Percentiles rank a stretch among this genome's conserved stretches.
These are phyloP conservation scores for Exidia glandulosa DNA, from an alignment of 768 basidiomycete genomes.

Conservation along the genomic window DNA sequence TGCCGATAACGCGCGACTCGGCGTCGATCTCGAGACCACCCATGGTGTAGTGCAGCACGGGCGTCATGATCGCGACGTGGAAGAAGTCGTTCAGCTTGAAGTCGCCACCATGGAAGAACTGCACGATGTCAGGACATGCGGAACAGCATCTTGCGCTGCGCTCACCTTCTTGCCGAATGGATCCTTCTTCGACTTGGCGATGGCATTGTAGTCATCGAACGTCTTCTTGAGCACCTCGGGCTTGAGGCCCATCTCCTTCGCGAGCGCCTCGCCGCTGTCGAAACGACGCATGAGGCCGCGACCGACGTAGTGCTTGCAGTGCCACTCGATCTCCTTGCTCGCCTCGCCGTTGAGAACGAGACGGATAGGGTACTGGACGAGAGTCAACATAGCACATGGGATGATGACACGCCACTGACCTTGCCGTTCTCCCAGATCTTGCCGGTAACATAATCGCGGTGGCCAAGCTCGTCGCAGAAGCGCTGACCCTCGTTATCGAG, in stretches of 20 bases:
- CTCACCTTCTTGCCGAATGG: constrained; percentile 99
- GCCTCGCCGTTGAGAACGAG: constrained; percentile 85
- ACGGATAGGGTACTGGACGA: constrained; percentile 72
- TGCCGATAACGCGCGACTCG: constrained; percentile 71
- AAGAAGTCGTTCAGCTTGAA: constrained; percentile 85
- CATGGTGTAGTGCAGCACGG: constrained; percentile 98
- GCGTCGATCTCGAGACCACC: constrained; percentile 92
- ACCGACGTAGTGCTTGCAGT: constrained; percentile 97
- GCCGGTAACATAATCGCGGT: constrained; percentile 88
- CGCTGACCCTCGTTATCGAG: constrained; percentile 85
- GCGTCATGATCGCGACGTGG: constrained; percentile 95
- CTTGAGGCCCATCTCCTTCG: constrained; percentile 86
- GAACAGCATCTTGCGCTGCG: background rate
- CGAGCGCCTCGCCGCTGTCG: constrained; percentile 75
- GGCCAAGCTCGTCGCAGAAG: constrained; percentile 93
- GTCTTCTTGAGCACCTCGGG: constrained; percentile 78
- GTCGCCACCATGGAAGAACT: constrained; percentile 71
- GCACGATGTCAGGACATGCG: background rate
- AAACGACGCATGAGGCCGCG: constrained; percentile 96
- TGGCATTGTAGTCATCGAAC: constrained; percentile 80
- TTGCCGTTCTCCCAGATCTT: constrained; percentile 97
- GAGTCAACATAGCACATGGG: background rate
- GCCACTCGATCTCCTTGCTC: constrained; percentile 95
- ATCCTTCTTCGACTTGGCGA: constrained; percentile 74
- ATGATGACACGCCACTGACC: constrained; percentile 27